A percentile compares a stretch with the other conserved stretches of the same genome.
phyloP scores from a whole-genome alignment of 2,329 filamentous ascomycete species.

The Bipolaris zeicola region DNA sequence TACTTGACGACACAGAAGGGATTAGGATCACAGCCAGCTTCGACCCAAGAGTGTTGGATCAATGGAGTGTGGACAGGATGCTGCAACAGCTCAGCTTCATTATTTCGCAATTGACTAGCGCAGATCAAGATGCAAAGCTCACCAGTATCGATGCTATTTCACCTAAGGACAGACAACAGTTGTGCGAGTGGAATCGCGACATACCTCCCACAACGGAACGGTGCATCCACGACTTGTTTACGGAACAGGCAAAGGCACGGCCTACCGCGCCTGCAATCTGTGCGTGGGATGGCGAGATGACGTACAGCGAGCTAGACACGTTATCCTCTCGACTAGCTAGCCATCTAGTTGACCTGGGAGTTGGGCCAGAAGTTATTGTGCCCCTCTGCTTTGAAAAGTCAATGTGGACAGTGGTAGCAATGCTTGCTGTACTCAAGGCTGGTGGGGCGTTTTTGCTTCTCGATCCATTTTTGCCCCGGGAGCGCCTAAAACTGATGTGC shows the following conservation, averaged over 20 bases:
- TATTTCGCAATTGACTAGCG: conserved; percentile 16
- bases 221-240: conserved; percentile 25
- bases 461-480: conserved; percentile 34
- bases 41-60: conserved; percentile 16
- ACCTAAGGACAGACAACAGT: neutral
- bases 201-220: neutral
- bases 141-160: neutral
- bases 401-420: conserved; percentile 36
- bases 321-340: conserved; percentile 7
- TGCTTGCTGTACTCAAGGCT: conserved; percentile 51
- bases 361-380: conserved; percentile 19
- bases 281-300: conserved; percentile 17
- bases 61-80: conserved; percentile 10
- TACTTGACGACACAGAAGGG: neutral
- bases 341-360: conserved; percentile 9
- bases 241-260: conserved; percentile 1
- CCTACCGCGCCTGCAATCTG: conserved; percentile 25
- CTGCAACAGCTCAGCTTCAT: conserved; percentile 21
- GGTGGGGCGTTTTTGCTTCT: conserved; percentile 50
- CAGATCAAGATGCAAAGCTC: neutral
- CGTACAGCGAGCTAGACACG: conserved; percentile 3
- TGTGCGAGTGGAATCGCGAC: neutral
- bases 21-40: conserved; percentile 22
- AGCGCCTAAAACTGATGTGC: conserved; percentile 40
- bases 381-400: conserved; percentile 35